These are phyloP conservation scores for Coffea humblotiana DNA, from an alignment of 305 asterid genomes.

Conservation along the genomic window DNA sequence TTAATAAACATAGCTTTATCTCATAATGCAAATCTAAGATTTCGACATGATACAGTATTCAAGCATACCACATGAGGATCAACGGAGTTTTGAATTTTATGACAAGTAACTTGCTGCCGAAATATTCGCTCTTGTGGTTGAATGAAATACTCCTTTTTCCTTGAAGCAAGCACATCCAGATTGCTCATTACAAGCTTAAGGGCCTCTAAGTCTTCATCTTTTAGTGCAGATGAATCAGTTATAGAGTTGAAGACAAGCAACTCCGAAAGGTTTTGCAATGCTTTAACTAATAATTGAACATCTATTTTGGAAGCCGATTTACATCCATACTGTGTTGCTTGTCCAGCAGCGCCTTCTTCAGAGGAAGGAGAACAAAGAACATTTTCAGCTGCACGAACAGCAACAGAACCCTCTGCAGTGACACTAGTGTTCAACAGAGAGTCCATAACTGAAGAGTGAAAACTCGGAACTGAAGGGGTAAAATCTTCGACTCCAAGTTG, in stretches of 20 bases:
- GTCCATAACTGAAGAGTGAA: slow-evolving; percentile 19
- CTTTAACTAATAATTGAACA: slow-evolving; percentile 45
- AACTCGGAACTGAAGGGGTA: slow-evolving; percentile 18
- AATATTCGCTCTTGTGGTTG: slow-evolving; percentile 26
- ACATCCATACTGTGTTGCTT: slow-evolving; percentile 16
- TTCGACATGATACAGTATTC: neutral
- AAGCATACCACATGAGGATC: slow-evolving; percentile 46
- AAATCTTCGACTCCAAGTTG: slow-evolving; percentile 36
- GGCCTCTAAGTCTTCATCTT: slow-evolving; percentile 44
- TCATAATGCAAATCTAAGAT: neutral
- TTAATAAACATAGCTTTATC: neutral
- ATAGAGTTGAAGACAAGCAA: slow-evolving; percentile 49
- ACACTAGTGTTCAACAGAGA: slow-evolving; percentile 39
- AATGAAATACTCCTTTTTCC: slow-evolving; percentile 31
- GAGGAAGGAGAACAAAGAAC: slow-evolving; percentile 77
- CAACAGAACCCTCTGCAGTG: slow-evolving; percentile 56
- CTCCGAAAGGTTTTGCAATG: slow-evolving; percentile 64
- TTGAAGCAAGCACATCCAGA: slow-evolving; percentile 51
- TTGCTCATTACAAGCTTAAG: slow-evolving; percentile 49
- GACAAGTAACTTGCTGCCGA: slow-evolving; percentile 33
- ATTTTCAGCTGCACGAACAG: slow-evolving; percentile 81
- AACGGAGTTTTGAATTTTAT: slow-evolving; percentile 33
- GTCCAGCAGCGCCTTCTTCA: slow-evolving; percentile 53
- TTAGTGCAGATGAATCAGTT: slow-evolving; percentile 39
- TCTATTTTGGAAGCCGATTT: slow-evolving; percentile 43